Evolutionary conservation across 2,329 filamentous ascomycete genomes (phyloP).

Genomic region (Chaetoscypha palmicola): DNA sequence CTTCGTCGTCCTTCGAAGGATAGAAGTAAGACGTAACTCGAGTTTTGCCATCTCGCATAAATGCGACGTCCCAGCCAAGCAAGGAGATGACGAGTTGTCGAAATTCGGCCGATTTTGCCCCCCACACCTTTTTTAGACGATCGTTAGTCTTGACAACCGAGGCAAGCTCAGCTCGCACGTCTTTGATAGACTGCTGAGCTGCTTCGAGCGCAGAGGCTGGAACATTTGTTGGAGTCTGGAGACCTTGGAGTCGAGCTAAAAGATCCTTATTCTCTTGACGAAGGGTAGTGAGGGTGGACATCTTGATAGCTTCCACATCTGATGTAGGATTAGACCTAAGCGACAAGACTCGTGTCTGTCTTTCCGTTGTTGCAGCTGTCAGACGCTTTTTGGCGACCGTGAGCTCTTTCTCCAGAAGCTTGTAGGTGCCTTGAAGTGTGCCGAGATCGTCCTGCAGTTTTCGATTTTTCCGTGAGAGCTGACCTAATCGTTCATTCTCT

Average conservation of each 20-base stretch:
- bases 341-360: conserved; percentile 75
- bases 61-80: conserved; percentile 89
- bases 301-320: conserved; percentile 76
- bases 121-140: conserved; percentile 89
- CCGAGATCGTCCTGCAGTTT: conserved; percentile 73
- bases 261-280: conserved; percentile 80
- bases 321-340: conserved; percentile 89
- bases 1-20: conserved; percentile 56
- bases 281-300: conserved; percentile 68
- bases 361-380: conserved; percentile 54
- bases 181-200: conserved; percentile 66
- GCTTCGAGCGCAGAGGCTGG: conserved; percentile 71
- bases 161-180: conserved; percentile 59
- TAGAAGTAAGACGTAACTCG: conserved; percentile 82
- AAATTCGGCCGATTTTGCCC: conserved; percentile 85
- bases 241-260: conserved; percentile 58
- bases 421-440: conserved; percentile 60
- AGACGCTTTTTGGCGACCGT: conserved; percentile 68
- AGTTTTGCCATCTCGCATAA: conserved; percentile 95
- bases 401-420: conserved; percentile 69
- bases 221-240: conserved; percentile 40
- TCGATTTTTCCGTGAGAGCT: conserved; percentile 80
- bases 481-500: conserved; percentile 64
- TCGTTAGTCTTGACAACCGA: conserved; percentile 76
- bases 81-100: conserved; percentile 89